These are phyloP conservation scores for Daldinia concentrica DNA, from an alignment of 495 filamentous ascomycete genomes.

Conservation along the genomic window DNA sequence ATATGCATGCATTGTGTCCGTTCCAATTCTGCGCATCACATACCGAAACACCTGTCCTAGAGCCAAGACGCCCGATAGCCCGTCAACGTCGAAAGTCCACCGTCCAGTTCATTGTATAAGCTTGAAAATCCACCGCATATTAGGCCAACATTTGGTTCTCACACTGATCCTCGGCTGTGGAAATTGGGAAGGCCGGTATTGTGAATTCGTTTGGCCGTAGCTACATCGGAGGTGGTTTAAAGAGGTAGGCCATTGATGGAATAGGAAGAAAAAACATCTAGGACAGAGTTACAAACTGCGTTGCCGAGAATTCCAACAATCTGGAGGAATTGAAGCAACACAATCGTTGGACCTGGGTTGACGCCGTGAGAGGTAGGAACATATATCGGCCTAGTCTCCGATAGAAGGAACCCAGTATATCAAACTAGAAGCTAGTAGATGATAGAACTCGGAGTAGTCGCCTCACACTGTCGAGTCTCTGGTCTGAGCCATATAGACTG, in stretches of 20 bases:
- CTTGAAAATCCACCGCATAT: neutral
- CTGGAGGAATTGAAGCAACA: neutral
- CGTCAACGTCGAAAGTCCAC: neutral
- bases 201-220: neutral
- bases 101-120: neutral
- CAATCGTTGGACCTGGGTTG: neutral
- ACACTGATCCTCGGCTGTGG: neutral
- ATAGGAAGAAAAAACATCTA: constrained; percentile 12
- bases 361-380: neutral
- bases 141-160: neutral
- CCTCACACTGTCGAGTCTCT: neutral
- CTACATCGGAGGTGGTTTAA: neutral
- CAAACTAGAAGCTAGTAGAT: neutral
- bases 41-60: neutral
- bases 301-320: neutral
- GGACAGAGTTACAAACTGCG: neutral
- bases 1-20: neutral
- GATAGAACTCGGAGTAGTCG: neutral
- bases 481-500: neutral
- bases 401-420: neutral
- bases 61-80: neutral
- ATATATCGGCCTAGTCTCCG: neutral
- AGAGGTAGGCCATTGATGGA: constrained; percentile 13
- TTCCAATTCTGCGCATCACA: neutral
- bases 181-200: constrained; percentile 5